phyloP scores from a whole-genome alignment of 2,329 filamentous ascomycete genomes.

The Penicillium digitatum region DNA sequence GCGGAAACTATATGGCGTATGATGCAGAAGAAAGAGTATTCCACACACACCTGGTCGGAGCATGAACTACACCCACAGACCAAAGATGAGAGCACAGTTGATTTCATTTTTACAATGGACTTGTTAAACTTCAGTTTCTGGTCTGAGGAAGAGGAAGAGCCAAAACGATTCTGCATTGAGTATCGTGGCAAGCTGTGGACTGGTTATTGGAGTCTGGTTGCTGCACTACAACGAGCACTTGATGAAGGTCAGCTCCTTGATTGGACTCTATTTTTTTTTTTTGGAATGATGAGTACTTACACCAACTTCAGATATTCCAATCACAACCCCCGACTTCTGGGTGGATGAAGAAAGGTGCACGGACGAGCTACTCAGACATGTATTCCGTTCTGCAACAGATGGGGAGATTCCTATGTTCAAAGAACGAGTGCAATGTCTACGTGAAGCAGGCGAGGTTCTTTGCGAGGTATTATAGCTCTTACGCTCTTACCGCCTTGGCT shows the following conservation, averaged over 20 bases:
- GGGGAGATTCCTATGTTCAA: slow-evolving; percentile 82
- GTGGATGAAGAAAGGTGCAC: slow-evolving; percentile 70
- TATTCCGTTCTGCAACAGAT: slow-evolving; percentile 82
- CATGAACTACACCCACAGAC: slow-evolving; percentile 85
- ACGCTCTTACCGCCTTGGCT: not conserved
- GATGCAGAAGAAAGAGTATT: slow-evolving; percentile 82
- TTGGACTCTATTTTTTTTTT: too few species aligned
- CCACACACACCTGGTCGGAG: slow-evolving; percentile 77
- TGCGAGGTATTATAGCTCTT: slow-evolving; percentile 66
- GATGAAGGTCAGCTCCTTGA: slow-evolving; percentile 65
- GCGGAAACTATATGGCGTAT: slow-evolving; percentile 72
- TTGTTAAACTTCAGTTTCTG: slow-evolving; percentile 96
- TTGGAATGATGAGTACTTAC: not conserved
- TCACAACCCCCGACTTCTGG: slow-evolving; percentile 88
- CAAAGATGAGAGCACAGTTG: slow-evolving; percentile 73
- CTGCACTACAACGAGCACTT: slow-evolving; percentile 76
- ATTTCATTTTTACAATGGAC: slow-evolving; percentile 97
- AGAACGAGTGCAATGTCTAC: slow-evolving; percentile 71
- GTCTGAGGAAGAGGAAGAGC: slow-evolving; percentile 64
- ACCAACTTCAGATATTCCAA: slow-evolving; percentile 63
- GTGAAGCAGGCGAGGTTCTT: slow-evolving; percentile 77
- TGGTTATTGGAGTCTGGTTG: slow-evolving; percentile 92
- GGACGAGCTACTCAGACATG: slow-evolving; percentile 65
- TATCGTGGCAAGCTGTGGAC: slow-evolving; percentile 82
- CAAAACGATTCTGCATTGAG: slow-evolving; percentile 72